Evolutionary conservation across 768 basidiomycete genomes (phyloP).

Genomic region (Suillus subalutaceus): DNA sequence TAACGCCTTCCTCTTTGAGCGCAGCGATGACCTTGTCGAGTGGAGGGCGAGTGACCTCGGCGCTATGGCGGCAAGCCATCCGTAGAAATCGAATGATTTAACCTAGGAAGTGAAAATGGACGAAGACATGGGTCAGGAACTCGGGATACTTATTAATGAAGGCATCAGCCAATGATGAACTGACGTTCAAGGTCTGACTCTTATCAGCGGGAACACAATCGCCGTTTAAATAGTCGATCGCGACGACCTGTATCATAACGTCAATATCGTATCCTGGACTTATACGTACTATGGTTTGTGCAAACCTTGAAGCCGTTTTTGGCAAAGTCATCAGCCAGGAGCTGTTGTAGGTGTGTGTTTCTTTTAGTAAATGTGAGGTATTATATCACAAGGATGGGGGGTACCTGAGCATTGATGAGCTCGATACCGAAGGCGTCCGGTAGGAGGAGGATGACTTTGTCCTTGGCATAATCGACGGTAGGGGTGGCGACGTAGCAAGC

Average conservation of each 20-base stretch:
- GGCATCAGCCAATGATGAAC: background rate
- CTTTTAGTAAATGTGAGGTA: background rate
- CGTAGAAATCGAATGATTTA: slow-evolving; percentile 39
- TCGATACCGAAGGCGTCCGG: slow-evolving; percentile 55
- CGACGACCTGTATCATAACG: slow-evolving; percentile 22
- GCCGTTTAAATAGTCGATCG: slow-evolving; percentile 41
- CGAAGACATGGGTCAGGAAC: background rate
- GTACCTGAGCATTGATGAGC: slow-evolving; percentile 48
- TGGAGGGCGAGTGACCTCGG: slow-evolving; percentile 34
- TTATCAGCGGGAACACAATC: slow-evolving; percentile 34
- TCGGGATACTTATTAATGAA: background rate
- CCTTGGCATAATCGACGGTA: slow-evolving; percentile 48
- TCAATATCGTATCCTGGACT: background rate
- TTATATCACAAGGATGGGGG: slow-evolving; percentile 10
- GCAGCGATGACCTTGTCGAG: slow-evolving; percentile 41
- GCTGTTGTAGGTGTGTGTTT: slow-evolving; percentile 16
- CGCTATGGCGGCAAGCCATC: slow-evolving; percentile 50
- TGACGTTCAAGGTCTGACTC: slow-evolving; percentile 17
- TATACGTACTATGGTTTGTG: background rate
- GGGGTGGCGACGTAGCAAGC: slow-evolving; percentile 58
- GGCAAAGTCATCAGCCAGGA: slow-evolving; percentile 40
- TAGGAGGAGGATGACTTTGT: slow-evolving; percentile 58
- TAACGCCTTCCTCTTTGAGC: slow-evolving; percentile 42
- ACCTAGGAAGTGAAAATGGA: slow-evolving; percentile 9
- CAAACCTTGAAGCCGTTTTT: slow-evolving; percentile 41